Evolutionary conservation across 2,329 filamentous ascomycete species (phyloP), one percentile per base, ranked within the genome.

Genomic region (Emydomyces testavorans): DNA sequence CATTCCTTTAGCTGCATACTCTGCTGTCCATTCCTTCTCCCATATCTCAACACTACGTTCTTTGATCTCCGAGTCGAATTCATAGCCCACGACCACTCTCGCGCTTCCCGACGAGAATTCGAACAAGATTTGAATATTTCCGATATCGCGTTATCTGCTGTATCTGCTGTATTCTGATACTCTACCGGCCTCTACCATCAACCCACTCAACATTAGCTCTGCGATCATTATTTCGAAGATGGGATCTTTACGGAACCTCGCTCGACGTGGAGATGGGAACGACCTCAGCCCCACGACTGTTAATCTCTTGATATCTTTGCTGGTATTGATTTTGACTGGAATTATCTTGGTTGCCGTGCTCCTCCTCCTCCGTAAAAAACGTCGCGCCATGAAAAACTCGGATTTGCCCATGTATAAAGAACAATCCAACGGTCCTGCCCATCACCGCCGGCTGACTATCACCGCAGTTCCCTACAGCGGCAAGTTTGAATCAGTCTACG

Each of bases 271-370:
- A 48, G 57, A 66, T 57, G 68, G 67, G 51, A 59, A 68, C 51
- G 71, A 74, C 54, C 69, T 83, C 56, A 77, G 72, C 52, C 68
- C 69, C 31, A 74, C 76, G 38, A 80, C 84, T 70, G 73, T 89
- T 64, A 80, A 86, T 61, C 77, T 94, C 36, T 71, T 94, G 62
- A 83, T 94, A 58, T 76, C 79, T 50, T 76, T 96, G 48, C 73
- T 96, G 57, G 80, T 82, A 53, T 73, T 98, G 38, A 71, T 90
- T 57, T 78, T 93, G 57, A 66, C 90, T 58, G 80, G 76, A 51
- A 72, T 94, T 24, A 62, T 81, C 40, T 72, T 88, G 50, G 71
- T 83, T 46, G 80, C 78, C 50, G 70, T 75, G 23, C 78, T 95
- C 43, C 71, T 90, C 55, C 66, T 86, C 61, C 71, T 95, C 56